Conservation (phyloP, 1,139 yeast species). For the Hemisphaericaspora lyxosophila region DNA sequence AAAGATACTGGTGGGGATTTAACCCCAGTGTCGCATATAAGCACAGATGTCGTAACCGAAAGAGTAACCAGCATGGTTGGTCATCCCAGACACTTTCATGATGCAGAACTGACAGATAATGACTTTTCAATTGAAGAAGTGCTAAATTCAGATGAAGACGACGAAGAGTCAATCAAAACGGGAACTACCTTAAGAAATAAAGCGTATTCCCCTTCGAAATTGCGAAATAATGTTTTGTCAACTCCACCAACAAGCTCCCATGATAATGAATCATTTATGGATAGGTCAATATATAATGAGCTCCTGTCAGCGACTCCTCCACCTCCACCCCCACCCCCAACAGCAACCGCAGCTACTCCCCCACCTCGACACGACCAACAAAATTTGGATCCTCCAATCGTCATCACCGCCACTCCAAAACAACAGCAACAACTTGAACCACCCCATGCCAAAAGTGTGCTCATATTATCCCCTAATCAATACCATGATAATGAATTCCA, state of each 20-base stretch:
- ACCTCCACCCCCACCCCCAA: no score
- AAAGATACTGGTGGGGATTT: conserved; percentile 1
- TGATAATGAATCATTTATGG: conserved; percentile 1
- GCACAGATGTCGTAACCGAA: background rate
- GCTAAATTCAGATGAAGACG: conserved; percentile 25
- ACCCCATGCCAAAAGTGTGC: conserved; percentile 26
- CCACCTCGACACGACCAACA: conserved; percentile 3
- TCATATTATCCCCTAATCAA: conserved; percentile 44
- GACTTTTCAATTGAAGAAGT: conserved; percentile 45
- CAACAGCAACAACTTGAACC: conserved; percentile 6
- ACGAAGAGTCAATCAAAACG: conserved; percentile 8
- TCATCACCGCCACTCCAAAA: conserved; percentile 17
- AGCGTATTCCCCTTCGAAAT: conserved; percentile 5
- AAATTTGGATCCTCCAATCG: conserved; percentile 28
- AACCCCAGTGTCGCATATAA: background rate
- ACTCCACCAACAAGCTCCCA: conserved; percentile 9
- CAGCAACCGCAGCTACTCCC: background rate
- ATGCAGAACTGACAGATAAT: conserved; percentile 10
- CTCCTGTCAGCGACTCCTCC: background rate
- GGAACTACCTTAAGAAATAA: conserved; percentile 14
- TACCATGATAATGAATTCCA: conserved; percentile 38
- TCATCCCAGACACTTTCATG: background rate
- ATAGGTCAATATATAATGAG: conserved; percentile 1
- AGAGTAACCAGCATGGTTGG: background rate
- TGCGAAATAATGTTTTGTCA: conserved; percentile 7